Evolutionary conservation across 306 rosid genomes (phyloP), one percentile per base, ranked within the genome.

Genomic region (Quercus glauca): DNA sequence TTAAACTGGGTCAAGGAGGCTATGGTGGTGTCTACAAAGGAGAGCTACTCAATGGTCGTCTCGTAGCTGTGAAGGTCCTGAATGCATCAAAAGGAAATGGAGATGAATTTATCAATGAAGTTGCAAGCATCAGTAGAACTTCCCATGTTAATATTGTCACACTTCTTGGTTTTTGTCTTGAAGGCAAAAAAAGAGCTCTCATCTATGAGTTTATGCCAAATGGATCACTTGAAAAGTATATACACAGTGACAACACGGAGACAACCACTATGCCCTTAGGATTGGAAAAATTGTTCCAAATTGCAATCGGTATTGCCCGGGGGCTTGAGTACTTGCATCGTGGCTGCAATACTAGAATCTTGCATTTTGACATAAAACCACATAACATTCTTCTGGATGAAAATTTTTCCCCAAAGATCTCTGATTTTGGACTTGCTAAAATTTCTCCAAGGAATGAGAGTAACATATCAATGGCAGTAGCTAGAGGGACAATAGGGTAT

Each of bases 321-420:
- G 73, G 73, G 15, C 73, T 76, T 1, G 65, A 76, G 37, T 65
- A 76, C 64, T 69, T 76, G 20, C 73, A 76, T 3, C 51, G 51
- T 43, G 88, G 88, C 12, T 88, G 92, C 83, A 86, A 56, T 68
- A 82, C 87, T n/a, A 26, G 74, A 59, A 87, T 89, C 63, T 28
- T 89, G n/a, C 90, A 89, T 69, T 84, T 84, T 5, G 88, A 76
- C 3, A 76, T 76, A 51, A 76, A 65, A 8, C 80, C 65, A 29
- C 84, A 76, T 52, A 76, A 76, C 25, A 76, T 76, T 6, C 80
- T 76, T 76, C 0, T 76, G 6, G 55, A 76, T 31, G 80, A 76
- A 20, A 52, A 76, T 49, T 76, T 64, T 11, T 25, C 5, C 0
- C 80, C 73, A 6, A 76, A 76, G 23, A 65, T 76, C n/a, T 76